Evolutionary conservation across 345 rosid species (phyloP), one percentile per base, ranked within the genome.

Genomic region (Ailanthus altissimus): DNA sequence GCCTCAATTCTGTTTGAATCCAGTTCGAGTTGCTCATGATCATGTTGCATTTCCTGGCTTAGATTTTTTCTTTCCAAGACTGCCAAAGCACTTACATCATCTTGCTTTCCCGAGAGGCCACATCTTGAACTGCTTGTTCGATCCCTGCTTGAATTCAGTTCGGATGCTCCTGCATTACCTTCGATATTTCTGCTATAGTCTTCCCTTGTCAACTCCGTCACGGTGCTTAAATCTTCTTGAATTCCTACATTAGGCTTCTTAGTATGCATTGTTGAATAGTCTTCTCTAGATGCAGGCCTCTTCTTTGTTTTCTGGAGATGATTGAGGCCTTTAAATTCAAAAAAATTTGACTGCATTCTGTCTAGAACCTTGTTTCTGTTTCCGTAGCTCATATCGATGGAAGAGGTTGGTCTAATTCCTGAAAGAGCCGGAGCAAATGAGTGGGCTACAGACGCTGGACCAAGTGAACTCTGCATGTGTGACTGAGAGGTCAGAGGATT

Each of bases 181-280:
- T 69, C 74, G n/a, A 60, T 66, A 32, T 74, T 70, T 8, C 21
- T 75, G n/a, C 62, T 50, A 65, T 53, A 45, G 11, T 69, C 78
- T 50, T 49, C 77, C 76, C 73, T 54, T 23, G 69, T 46, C 56
- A 79, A 71, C 65, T 43, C 82, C 56, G 58, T 79, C 9, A 38
- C 75, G 51, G 43, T 68, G 45, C 62, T 64, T 53, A 63, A 59
- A 50, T 83, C 80, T 56, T 78, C 79, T 49, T 47, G 83, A 73
- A 79, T 73, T 75, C 78, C 78, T n/a, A 85, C 62, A 73, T 77
- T 83, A 28, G 84, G 81, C 63, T 72, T 58, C 80, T 85, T 84
- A 5, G 66, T 57, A 8, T 65, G 77, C 76, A 76, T 84, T 58
- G 43, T 28, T 51, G 71, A 54, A 72, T 58, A 75, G 63, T 77